Base-by-base conservation (phyloP, 179 eudicot genomes). In the Silene coronaria region DNA sequence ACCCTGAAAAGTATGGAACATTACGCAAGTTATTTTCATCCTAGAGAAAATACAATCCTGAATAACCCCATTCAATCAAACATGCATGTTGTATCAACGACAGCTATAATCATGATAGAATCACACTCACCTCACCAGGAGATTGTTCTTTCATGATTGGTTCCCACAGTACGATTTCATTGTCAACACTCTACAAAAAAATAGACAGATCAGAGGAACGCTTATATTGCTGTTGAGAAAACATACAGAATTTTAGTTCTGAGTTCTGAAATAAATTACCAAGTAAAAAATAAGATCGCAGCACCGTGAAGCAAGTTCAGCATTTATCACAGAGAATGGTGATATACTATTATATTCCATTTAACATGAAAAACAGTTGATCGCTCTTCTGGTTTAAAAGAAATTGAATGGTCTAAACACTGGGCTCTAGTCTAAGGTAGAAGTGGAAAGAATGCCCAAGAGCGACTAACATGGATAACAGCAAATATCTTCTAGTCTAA, bases 81-180 rank as follows among this genome's bases (percentile, higher is more conserved):
- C 0, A 51, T 51, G 57, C 17, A 51, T 51, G 4, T 51, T 51
- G n/a, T 51, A 1, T 3, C 57, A 5, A 16, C n/a, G 57, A 51
- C n/a, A 0, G 4, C 6, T 13, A 16, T 0, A 51, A 51, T 51
- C 4, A 51, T 3, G n/a, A 51, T 0, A 51, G 57, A 74, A 42
- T 30, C 28, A 53, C 51, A 83, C 90, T 76, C 69, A 96, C 99
- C 97, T 96, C 99, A 59, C 99, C 96, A 30, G 97, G 96, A 78
- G 99, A 92, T 59, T 96, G 96, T 72, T 93, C 99, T 83, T 96
- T 96, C 89, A 93, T 83, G 75, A 87, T 88, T 70, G 99, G 97
- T 78, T 96, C 99, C 99, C 99, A 96, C 71, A 96, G 75, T 66
- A 96, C 86, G 59, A 93, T 88, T 78, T 96, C 99, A 82, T 91